phyloP scores from a whole-genome alignment of 257 asterid genomes.

The Dorcoceras hygrometricum region DNA sequence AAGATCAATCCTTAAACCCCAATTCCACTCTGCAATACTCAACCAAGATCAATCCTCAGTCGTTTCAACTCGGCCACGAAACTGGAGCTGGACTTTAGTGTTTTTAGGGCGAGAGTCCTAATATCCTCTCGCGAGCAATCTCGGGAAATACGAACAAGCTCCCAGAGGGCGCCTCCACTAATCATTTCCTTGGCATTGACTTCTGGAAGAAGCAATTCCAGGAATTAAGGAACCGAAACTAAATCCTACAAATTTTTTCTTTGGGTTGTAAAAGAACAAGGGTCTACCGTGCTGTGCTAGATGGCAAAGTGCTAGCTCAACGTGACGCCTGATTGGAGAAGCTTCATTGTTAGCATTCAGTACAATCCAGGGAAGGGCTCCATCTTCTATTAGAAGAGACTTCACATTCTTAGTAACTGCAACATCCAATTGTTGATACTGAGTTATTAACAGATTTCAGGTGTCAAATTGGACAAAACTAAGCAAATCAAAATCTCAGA shows the following conservation, averaged over 20 bases:
- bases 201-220: constrained; percentile 42
- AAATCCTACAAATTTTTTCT: neutral
- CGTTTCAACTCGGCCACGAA: constrained; percentile 64
- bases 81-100: constrained; percentile 48
- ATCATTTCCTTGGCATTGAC: constrained; percentile 71
- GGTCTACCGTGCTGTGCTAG: constrained; percentile 72
- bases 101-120: constrained; percentile 59
- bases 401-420: constrained; percentile 57
- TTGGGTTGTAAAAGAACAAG: constrained; percentile 4
- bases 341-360: constrained; percentile 77
- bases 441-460: neutral
- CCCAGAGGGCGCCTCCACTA: constrained; percentile 68
- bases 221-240: constrained; percentile 14
- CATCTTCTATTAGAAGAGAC: constrained; percentile 78
- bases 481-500: neutral
- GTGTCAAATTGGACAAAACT: neutral
- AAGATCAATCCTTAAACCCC: constrained; percentile 47
- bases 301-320: constrained; percentile 84
- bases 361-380: constrained; percentile 80
- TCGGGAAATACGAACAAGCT: constrained; percentile 67
- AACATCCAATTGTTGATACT: neutral
- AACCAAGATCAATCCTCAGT: constrained; percentile 49
- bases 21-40: constrained; percentile 22
- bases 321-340: constrained; percentile 65
- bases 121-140: constrained; percentile 75